These are phyloP conservation scores for Fusarium nodosum DNA, from an alignment of 2,329 filamentous ascomycete genomes.

Conservation along the genomic window DNA sequence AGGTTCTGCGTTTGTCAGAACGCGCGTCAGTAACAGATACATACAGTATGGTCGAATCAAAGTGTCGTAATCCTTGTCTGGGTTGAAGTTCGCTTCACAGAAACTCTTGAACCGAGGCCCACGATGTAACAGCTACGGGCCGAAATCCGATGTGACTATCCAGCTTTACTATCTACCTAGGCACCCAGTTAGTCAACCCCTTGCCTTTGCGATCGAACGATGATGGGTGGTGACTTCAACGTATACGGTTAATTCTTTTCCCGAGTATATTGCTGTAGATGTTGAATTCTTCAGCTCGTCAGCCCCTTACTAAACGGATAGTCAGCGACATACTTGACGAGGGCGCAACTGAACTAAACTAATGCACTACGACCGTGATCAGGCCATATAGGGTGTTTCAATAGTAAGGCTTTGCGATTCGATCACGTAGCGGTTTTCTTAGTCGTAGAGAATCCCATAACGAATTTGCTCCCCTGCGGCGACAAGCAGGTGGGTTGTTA, in stretches of 20 bases:
- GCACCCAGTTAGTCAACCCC: neutral
- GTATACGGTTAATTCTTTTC: neutral
- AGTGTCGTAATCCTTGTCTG: neutral
- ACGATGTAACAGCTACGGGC: slow-evolving; percentile 21
- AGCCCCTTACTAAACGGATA: slow-evolving; percentile 1
- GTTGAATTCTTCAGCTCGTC: neutral
- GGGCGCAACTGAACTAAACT: neutral
- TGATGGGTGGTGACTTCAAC: neutral
- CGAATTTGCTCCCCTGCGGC: neutral
- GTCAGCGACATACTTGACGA: slow-evolving; percentile 8
- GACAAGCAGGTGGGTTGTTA: neutral
- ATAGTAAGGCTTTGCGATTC: slow-evolving; percentile 15
- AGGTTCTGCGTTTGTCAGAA: neutral
- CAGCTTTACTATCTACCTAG: neutral
- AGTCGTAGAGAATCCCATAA: neutral
- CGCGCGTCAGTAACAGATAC: neutral
- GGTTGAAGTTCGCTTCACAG: slow-evolving; percentile 13
- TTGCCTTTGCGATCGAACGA: neutral
- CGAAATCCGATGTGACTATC: neutral
- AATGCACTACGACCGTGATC: slow-evolving; percentile 13
- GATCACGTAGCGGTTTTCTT: slow-evolving; percentile 4
- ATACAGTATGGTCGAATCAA: neutral
- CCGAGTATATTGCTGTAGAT: neutral
- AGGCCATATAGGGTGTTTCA: slow-evolving; percentile 6
- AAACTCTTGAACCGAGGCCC: slow-evolving; percentile 11